Base-by-base conservation (phyloP, 139 green algal species). In the Axilococcus clingmanii region DNA sequence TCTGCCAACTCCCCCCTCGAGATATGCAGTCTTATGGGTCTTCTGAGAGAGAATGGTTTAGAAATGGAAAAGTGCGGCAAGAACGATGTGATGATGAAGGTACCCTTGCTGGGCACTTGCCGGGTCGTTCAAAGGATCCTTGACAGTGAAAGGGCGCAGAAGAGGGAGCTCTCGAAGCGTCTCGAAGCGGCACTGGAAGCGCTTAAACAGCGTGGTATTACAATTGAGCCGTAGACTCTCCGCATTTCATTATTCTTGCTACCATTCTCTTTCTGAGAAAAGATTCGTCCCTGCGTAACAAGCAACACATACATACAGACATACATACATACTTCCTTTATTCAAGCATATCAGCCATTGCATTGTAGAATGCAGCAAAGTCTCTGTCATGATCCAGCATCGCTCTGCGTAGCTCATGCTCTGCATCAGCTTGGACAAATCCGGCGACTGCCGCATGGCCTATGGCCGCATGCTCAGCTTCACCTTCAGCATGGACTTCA, bases 321-420 rank as follows among this genome's bases (percentile, higher is more conserved):
- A n/a, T n/a, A n/a, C n/a, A n/a, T n/a, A n/a, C n/a, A n/a, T n/a
- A 38, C 9, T 42, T 48, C 31, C 5, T 22, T 65, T 40, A 59
- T 57, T 83, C 76, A 48, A 95, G 60, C 75, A 94, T 63, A 49
- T 83, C 74, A 0, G 87, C 83, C 33, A 89, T 52, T 4, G 52
- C 40, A 73, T 94, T 93, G 64, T 95, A 95, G 63, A 94, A 95
- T 8, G 66, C 77, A 20, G 85, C 78, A 72, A 95, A 90, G 69
- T 95, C 87, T 17, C 77, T 52, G 63, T 94, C 87, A 55, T 95
- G 87, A 64, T 95, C 83, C 19, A 44, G 33, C 77, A 93, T 93
- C 37, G 86, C 86, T 14, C 57, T 44, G 16, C 65, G 69, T 45
- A 94, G 40, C 19, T 84, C 55, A 25, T 29, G 44, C 35, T 72